These are phyloP conservation scores for Lachnellula arida DNA, from an alignment of 2,329 filamentous ascomycete species.

Conservation along the genomic window DNA sequence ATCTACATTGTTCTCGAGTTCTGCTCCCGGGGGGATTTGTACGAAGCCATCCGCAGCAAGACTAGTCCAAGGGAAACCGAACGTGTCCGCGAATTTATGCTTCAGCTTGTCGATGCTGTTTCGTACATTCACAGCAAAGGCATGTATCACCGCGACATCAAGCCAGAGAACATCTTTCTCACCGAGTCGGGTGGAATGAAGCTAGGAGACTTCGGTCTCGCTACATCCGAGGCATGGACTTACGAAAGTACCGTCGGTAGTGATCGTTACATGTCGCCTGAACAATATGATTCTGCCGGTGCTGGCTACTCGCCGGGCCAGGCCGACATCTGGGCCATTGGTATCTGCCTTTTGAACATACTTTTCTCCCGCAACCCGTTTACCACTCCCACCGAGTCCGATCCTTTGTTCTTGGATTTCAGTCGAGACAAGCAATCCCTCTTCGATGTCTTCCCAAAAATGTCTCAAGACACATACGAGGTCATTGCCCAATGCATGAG, in stretches of 20 bases:
- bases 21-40: conserved; percentile 90
- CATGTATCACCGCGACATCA: conserved; percentile 96
- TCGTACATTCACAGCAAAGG: conserved; percentile 87
- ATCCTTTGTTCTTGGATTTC: conserved; percentile 90
- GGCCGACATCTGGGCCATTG: conserved; percentile 95
- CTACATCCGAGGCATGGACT: conserved; percentile 84
- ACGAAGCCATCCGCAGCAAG: conserved; percentile 89
- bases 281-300: conserved; percentile 88
- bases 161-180: conserved; percentile 98
- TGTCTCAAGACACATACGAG: conserved; percentile 97
- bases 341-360: conserved; percentile 93
- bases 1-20: conserved; percentile 92
- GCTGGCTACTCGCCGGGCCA: conserved; percentile 87
- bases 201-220: conserved; percentile 92
- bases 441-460: conserved; percentile 96
- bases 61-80: conserved; percentile 90
- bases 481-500: conserved; percentile 88
- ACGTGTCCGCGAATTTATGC: conserved; percentile 95
- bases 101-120: conserved; percentile 85
- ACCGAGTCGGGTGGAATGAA: conserved; percentile 85
- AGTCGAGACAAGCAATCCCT: conserved; percentile 89
- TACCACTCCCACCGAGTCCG: conserved; percentile 81
- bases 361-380: conserved; percentile 97
- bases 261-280: conserved; percentile 98
- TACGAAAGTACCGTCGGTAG: conserved; percentile 92